Base-by-base conservation (phyloP, 176 grass and related monocot species). In the Echinochloa phyllopogon region DNA sequence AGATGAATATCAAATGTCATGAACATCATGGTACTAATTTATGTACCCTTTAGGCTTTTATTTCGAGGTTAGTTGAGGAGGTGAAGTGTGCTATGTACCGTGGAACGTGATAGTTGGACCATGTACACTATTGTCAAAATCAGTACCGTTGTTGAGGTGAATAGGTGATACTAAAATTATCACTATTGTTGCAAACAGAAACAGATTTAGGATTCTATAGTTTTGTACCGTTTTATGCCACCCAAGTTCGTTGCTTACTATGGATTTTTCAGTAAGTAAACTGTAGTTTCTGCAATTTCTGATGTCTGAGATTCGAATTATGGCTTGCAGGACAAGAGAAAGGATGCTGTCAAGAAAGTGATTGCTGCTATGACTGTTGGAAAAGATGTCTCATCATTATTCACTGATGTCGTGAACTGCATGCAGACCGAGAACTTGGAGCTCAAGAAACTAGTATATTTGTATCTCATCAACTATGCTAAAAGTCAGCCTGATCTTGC, bases 291-390 rank as follows among this genome's bases (percentile, higher is more conserved):
- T 75, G 51, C 12, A 39, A 37, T 67, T 81, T 74, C 13, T 79
- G 67, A 56, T 65, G 50, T 44, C 24, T 62, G 41, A 50, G 20
- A 14, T 76, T 78, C 3, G 39, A 87, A 55, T 62, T 20, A 8
- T 84, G 55, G 18, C 74, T 80, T 96, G 40, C 87, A 99, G 96
- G 93, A 99, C 77, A 99, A 99, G 70, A 94, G 88, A 86, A 99
- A 96, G 80, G 96, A 99, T 96, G 93, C 93, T 50, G 96, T 99
- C 47, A 99, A 99, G 84, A 99, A 96, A 91, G 96, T 99, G 48
- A 99, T 99, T 59, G 96, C 96, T 78, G 96, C 93, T 18, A 99
- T 99, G 96, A 99, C 96, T 16, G 96, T 99, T 76, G 96, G 96
- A 79, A 96, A 99, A 92, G 91, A 99, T 88, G 93, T 99, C 39